phyloP scores from a whole-genome alignment of 2,329 filamentous ascomycete genomes.

The Penicillium sumatraense region DNA sequence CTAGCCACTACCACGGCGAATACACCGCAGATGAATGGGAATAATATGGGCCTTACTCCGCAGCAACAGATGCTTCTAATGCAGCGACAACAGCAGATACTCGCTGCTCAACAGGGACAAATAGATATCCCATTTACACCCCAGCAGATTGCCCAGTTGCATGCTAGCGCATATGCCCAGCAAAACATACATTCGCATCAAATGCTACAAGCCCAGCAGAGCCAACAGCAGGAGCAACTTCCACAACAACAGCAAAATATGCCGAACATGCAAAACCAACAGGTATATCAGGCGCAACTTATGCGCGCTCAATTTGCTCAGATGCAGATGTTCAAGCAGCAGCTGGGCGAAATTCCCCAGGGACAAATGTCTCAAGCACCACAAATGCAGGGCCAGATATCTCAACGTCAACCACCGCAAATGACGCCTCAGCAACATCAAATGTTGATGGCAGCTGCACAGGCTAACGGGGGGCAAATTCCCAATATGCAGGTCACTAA shows the following conservation, averaged over 20 bases:
- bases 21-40: constrained; percentile 44
- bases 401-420: constrained; percentile 27
- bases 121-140: constrained; percentile 43
- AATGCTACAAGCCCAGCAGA: constrained; percentile 42
- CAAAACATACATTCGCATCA: constrained; percentile 51
- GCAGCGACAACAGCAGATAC: constrained; percentile 44
- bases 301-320: constrained; percentile 45
- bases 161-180: constrained; percentile 51
- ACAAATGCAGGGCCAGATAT: constrained; percentile 16
- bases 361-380: constrained; percentile 21
- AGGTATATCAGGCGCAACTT: constrained; percentile 43
- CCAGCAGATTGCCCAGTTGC: constrained; percentile 47
- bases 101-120: constrained; percentile 43
- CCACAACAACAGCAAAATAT: constrained; percentile 26
- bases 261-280: constrained; percentile 31
- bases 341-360: constrained; percentile 30
- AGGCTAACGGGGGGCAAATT: constrained; percentile 43
- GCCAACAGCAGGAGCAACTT: constrained; percentile 33
- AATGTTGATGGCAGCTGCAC: constrained; percentile 44
- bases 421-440: constrained; percentile 42
- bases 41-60: constrained; percentile 41
- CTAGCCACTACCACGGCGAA: constrained; percentile 42
- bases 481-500: constrained; percentile 35
- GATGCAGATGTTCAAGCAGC: constrained; percentile 44
- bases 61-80: constrained; percentile 47